phyloP scores from a whole-genome alignment of 1,284 basidiomycete species.

The Limonomyces culmigenus region DNA sequence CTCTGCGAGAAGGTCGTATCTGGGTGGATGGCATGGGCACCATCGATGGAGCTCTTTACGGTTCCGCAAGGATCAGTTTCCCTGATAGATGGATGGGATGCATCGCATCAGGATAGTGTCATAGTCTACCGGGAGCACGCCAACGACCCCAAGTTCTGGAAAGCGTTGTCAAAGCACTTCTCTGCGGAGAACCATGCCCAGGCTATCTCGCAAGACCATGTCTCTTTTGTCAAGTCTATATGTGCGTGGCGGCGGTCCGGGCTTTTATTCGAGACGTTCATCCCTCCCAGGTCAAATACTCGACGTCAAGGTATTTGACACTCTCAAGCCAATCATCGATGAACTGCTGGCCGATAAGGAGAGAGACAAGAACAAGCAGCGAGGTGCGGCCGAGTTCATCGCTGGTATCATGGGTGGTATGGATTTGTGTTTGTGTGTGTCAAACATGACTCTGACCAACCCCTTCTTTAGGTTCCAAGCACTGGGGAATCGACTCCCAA shows the following conservation, averaged over 20 bases:
- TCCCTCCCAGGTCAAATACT: conserved; percentile 41
- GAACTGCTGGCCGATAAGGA: conserved; percentile 32
- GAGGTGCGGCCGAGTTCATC: conserved; percentile 77
- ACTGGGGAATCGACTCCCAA: conserved; percentile 71
- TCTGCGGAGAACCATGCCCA: conserved; percentile 51
- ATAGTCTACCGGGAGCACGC: conserved; percentile 27
- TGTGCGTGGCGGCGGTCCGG: conserved; percentile 25
- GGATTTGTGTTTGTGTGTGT: conserved; percentile 3
- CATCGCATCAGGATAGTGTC: conserved; percentile 26
- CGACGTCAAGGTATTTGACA: conserved; percentile 42
- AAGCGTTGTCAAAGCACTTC: conserved; percentile 38
- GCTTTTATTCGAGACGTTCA: conserved; percentile 5
- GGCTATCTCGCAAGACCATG: conserved; percentile 43
- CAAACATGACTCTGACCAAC: conserved; percentile 1
- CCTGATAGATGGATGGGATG: conserved; percentile 40
- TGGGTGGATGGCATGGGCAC: conserved; percentile 46
- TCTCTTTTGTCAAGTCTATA: conserved; percentile 57
- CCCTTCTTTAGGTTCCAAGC: conserved; percentile 56
- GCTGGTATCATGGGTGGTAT: conserved; percentile 60
- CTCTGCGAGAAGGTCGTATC: conserved; percentile 35
- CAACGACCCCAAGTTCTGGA: conserved; percentile 35
- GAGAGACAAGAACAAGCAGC: conserved; percentile 75
- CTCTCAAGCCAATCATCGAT: conserved; percentile 35
- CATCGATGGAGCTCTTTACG: conserved; percentile 25
- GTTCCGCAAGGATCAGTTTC: conserved; percentile 29